Base-by-base conservation (phyloP, 2,329 filamentous ascomycete genomes). In the Aspergillaceae sp. region DNA sequence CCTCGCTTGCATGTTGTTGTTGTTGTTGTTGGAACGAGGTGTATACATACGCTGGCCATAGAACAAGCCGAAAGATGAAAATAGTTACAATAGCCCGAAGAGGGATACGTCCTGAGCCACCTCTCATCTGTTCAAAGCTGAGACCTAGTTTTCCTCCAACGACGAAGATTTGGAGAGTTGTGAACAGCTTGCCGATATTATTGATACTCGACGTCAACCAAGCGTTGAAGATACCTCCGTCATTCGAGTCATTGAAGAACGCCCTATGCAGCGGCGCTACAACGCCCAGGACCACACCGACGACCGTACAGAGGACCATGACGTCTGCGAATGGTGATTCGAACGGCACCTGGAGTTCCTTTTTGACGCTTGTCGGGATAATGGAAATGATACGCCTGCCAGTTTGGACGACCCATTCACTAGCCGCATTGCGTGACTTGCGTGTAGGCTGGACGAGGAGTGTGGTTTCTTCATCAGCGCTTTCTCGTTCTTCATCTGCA, bases 141-240 rank as follows among this genome's bases (percentile, higher is more conserved):
- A 73, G 73, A 46, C 75, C 79, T 1, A 86, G 71, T 51, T 81
- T 82, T n/a, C 83, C 77, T 1, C 83, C 82, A 0, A 83, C 80
- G 0, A 85, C 74, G 10, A 86, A 74, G 10, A 85, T 78, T 29
- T 83, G 83, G 28, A 83, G 64, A 0, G 78, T 74, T 0, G 82
- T 79, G 57, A 86, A 86, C 0, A 86, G 68, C 0, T 74, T 70
- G 3, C 82, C 82, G 26, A 84, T 71, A 46, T 80, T 83, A 52
- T 78, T 73, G 19, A 85, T 63, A 0, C 77, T 75, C 0, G 73
- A 71, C 0, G 81, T 84, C 35, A 86, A 65, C 82, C 81, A 86
- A 1, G 81, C 81, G 19, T 77, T 80, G 54, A 85, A 75, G 46
- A 82, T 77, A 1, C 83, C 81, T 4, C 82, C 82, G 4, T 82